Percentiles rank a stretch among this genome's conserved stretches.
Conservation (phyloP, 305 asterid species). For the Solanum hybrid region DNA sequence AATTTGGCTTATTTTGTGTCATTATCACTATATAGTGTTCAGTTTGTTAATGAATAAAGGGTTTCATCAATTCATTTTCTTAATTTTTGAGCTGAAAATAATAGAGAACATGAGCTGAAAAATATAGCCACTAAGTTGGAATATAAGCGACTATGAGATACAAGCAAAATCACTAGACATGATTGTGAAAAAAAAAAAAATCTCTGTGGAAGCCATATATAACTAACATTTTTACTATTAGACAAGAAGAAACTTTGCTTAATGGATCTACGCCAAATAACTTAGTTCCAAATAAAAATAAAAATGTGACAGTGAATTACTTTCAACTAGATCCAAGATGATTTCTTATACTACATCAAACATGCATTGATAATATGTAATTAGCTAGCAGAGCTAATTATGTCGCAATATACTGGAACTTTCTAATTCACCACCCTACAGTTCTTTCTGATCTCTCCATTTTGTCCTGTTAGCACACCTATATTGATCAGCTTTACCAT, state of each 20-base stretch:
- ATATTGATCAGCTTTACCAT: conserved; percentile 64
- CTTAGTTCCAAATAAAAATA: not conserved
- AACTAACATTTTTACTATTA: not conserved
- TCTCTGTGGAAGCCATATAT: not conserved
- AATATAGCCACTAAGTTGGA: not conserved
- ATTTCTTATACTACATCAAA: not conserved
- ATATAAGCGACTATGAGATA: not conserved
- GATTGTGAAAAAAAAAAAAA: not conserved
- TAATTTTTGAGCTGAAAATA: not conserved
- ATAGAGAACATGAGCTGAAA: not conserved
- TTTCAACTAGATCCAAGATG: not conserved
- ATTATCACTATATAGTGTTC: not conserved
- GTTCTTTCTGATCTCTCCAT: conserved; percentile 57
- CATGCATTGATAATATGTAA: not conserved
- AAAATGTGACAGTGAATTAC: not conserved
- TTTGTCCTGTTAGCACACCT: conserved; percentile 42
- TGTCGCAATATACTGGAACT: not conserved
- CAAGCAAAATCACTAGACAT: not conserved
- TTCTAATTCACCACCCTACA: conserved; percentile 48
- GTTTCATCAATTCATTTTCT: not conserved
- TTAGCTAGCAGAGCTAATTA: not conserved
- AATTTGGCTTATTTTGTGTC: not conserved
- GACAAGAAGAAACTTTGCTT: not conserved
- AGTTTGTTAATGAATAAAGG: not conserved
- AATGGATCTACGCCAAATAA: not conserved